Evolutionary conservation across 345 rosid genomes (phyloP), one percentile per base, ranked within the genome.

Genomic region (Aquilaria yunnanensis): DNA sequence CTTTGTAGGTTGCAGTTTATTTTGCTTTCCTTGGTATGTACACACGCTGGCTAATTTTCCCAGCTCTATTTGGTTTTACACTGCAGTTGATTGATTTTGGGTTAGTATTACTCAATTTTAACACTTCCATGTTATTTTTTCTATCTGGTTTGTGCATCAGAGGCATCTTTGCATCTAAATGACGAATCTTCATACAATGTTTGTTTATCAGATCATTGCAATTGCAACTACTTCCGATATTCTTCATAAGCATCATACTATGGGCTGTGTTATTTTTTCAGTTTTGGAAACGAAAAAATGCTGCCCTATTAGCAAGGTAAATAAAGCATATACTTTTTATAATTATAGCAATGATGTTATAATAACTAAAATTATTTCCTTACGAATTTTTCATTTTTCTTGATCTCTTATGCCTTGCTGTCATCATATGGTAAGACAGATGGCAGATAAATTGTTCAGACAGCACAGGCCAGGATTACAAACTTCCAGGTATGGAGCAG

Each of bases 241-340:
- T 87, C 88, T 88, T 93, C 66, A 61, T 83, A 29, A 69, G 82
- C 70, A 73, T 79, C 76, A 79, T 81, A 54, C 70, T 93, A 61
- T 89, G 97, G 98, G 87, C 92, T 14, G 92, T 85, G 62, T 69
- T 90, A 78, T 86, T 93, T 83, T 86, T 90, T 75, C 96, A 93
- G 80, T 93, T 88, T 71, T 90, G 98, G 98, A 93, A 90, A 77
- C 92, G 97, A 61, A 90, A 88, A 78, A 93, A 90, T 33, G 69
- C 86, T 3, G 87, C 97, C 45, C 81, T 93, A 65, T 63, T 90
- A 51, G 86, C 88, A 63, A 84, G 96, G 97, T 85, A 75, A 72
- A 48, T 54, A 32, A 9, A 10, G 37, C 30, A 61, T 10, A 47
- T 11, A 56, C 51, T 13, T 43, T n/a, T 51, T n/a, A 13, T 59